Evolutionary conservation across 2,329 filamentous ascomycete genomes (phyloP).

Genomic region (Phyllosticta citrichinensis): DNA sequence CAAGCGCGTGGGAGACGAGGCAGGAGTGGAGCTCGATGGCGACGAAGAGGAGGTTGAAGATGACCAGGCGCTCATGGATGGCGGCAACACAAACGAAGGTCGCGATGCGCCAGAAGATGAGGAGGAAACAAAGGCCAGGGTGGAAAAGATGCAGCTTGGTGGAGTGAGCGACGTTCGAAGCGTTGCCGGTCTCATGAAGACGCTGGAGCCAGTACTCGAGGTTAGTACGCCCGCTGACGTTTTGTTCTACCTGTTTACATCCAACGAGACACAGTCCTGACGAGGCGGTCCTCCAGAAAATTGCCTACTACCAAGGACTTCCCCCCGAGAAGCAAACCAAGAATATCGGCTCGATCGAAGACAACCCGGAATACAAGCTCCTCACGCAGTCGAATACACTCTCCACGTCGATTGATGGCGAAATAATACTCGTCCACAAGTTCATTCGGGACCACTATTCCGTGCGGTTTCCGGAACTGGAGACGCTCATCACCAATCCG

Average conservation of each 20-base stretch:
- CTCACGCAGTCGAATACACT: slow-evolving; percentile 81
- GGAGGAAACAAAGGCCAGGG: slow-evolving; percentile 63
- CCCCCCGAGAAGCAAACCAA: slow-evolving; percentile 53
- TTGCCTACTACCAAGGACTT: slow-evolving; percentile 63
- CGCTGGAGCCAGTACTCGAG: slow-evolving; percentile 69
- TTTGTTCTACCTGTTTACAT: slow-evolving; percentile 8
- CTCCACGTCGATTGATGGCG: slow-evolving; percentile 85
- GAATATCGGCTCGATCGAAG: slow-evolving; percentile 69
- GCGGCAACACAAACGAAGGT: slow-evolving; percentile 26
- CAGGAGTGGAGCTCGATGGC: slow-evolving; percentile 49
- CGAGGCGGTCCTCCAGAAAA: slow-evolving; percentile 57
- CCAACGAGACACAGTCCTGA: slow-evolving; percentile 55
- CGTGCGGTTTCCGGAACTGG: slow-evolving; percentile 82
- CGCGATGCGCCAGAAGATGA: slow-evolving; percentile 50
- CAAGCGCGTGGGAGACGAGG: slow-evolving; percentile 14
- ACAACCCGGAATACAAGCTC: slow-evolving; percentile 84
- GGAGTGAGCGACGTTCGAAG: slow-evolving; percentile 59
- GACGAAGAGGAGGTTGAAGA: slow-evolving; percentile 51
- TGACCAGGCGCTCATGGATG: slow-evolving; percentile 47
- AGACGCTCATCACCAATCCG: slow-evolving; percentile 80
- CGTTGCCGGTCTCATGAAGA: slow-evolving; percentile 72
- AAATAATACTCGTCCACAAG: slow-evolving; percentile 90
- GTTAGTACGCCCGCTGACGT: slow-evolving; percentile 43
- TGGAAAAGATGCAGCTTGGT: slow-evolving; percentile 73
- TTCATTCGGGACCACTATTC: slow-evolving; percentile 95